Evolutionary conservation across 2,329 filamentous ascomycete genomes (phyloP), one percentile per base, ranked within the genome.

Genomic region (Aspergillus amoenus): DNA sequence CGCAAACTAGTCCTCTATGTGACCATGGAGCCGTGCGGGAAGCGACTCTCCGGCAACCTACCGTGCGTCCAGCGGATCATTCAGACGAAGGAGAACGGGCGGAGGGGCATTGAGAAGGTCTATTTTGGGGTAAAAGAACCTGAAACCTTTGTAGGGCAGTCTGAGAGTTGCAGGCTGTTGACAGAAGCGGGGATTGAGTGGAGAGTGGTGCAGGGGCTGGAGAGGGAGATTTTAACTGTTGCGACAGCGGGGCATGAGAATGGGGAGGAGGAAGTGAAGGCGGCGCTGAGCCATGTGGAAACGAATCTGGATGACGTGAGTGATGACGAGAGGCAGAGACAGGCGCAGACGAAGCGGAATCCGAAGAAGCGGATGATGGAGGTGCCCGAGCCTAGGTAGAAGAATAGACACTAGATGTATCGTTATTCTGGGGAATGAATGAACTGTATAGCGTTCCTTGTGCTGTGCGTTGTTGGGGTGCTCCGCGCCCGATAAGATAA

Each of bases 121-220:
- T 95, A 93, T 65, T 87, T 95, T 27, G 94, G 94, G 0, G 90
- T 96, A 0, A 82, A 87, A 65, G 94, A 99, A 76, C 94, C 94
- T 0, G 89, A 90, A 66, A 96, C 86, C 32, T 99, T 97, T 75
- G 91, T 97, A 17, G 86, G 86, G 5, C 82, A 89, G 58, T 97
- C 96, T 63, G 83, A 87, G 57, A 92, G 92, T 7, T 86, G 87
- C 66, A 78, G 75, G 64, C 87, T 84, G 70, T 78, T 99, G 55
- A 82, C 87, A 65, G 83, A 84, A 45, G 87, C 85, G 4, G 92
- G 91, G 0, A 84, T 99, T 51, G 75, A 85, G 44, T 90, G 93
- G 61, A 76, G 90, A 42, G 84, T 89, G 71, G 83, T 97, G 3
- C 66, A 79, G 17, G 93, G 92, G 0, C 70, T 97, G 53, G 91